Evolutionary conservation across 768 basidiomycete species (phyloP), one percentile per base, ranked within the genome.

Genomic region (Gautieria morchelliformis): DNA sequence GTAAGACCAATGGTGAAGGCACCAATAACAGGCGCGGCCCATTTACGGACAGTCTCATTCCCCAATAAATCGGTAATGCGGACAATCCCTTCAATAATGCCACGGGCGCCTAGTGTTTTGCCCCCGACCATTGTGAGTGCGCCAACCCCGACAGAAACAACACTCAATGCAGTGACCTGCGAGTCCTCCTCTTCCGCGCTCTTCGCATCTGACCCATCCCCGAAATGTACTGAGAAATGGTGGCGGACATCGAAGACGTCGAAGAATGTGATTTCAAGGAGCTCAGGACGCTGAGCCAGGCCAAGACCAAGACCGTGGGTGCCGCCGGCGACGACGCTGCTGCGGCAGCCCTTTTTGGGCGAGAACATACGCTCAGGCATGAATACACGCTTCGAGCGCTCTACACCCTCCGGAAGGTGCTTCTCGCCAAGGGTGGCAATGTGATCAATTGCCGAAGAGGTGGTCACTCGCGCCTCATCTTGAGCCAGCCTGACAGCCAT

Each of bases 301-400:
- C 89, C 87, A 53, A 92, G 82, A 22, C 90, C 89, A 6, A 97
- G 82, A 24, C 91, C 90, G 63, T 84, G 77, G 5, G 82, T 66
- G 55, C 88, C 89, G 59, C 92, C 87, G 46, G 89, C 85, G 44
- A 88, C 85, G 57, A 91, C 74, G 12, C 79, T 74, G 4, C 81
- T 78, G 46, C 24, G 61, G 56, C 51, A 12, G 39, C 63, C 51
- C 57, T 67, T 64, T 62, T 68, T 68, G 24, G 78, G 70, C 55
- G 81, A 82, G 73, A 98, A 99, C 96, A 99, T 98, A 14, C 92
- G 95, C 67, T 95, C 88, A n/a, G 95, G 91, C 74, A 90, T 83
- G 76, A 99, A 99, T 12, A 95, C 82, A 27, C 91, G 78, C 56
- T 82, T 78, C 50, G 82, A 82, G 41, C 90, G 77, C 68, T 93